Base-by-base conservation (phyloP, 306 rosid genomes). In the Betula pendula region DNA sequence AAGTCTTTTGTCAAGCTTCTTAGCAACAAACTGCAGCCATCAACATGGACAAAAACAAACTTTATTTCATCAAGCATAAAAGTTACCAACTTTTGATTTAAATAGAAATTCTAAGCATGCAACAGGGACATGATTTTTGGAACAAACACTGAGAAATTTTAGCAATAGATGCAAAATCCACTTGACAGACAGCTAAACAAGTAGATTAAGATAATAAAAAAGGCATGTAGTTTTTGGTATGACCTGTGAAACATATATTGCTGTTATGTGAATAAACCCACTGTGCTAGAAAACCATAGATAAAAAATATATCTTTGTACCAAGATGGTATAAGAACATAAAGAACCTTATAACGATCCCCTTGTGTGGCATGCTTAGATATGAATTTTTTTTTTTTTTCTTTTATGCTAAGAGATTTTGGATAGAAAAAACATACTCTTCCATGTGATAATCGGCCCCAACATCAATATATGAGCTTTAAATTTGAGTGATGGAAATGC, bases 1-100 rank as follows among this genome's bases (percentile, higher is more conserved):
- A 62, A 92, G 92, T 76, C 98, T 89, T 79, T 88, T 90, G 85
- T 95, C 98, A 59, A 95, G 91, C 89, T 92, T 95, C 90, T 95
- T 95, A 17, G 96, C 97, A 50, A 92, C 98, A 89, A 95, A 92
- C 98, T 90, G 93, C 82, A 78, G 58, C 52, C 40, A 47, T 50
- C 53, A 48, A 48, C 68, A 31, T 1, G 24, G 70, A 35, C 75
- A 71, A 76, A 82, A 15, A 76, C 8, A 62, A 29, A 29, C 15
- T 59, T 29, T 29, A 27, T n/a, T 55, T 22, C 24, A 1, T 52
- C 25, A 52, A 44, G 27, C 31, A 10, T 9, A 20, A 22, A 22
- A 8, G 31, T 55, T 16, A 62, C 43, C 38, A 62, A 31, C 4
- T 31, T 62, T 6, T 14, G 38, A 62, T 62, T 62, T 31, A 62